A percentile compares a stretch with the other conserved stretches of the same genome.
Evolutionary conservation across 1,284 basidiomycete species (phyloP).

Genomic region (Termitomyces sp.): DNA sequence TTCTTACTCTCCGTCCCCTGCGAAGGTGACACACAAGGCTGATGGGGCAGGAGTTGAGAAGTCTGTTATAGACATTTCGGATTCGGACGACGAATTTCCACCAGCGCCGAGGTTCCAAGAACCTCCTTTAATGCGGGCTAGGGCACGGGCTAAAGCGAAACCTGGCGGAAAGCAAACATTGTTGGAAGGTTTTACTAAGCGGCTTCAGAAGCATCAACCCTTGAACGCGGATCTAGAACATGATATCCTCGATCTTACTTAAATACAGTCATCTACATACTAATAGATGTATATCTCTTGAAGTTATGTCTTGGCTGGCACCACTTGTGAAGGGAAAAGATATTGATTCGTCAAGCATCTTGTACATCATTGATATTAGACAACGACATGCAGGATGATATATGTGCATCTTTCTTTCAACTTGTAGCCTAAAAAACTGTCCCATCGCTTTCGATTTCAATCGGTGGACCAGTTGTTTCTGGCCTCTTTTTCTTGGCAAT

Average conservation of each 20-base stretch:
- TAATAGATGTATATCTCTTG: not conserved
- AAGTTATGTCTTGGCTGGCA: not conserved
- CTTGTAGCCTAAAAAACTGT: constrained; percentile 60
- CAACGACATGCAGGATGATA: too few relatives aligned
- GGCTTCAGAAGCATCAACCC: not conserved
- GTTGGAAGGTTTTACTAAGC: constrained; percentile 2
- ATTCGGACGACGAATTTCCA: constrained; percentile 15
- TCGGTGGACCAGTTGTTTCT: constrained; percentile 76
- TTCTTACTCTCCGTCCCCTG: constrained; percentile 7
- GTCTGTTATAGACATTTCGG: constrained; percentile 17
- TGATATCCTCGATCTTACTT: constrained; percentile 20
- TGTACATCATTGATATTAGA: not conserved
- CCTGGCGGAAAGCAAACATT: constrained; percentile 4
- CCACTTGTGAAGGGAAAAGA: not conserved
- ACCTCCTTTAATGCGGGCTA: constrained; percentile 15
- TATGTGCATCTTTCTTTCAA: not conserved
- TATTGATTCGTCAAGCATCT: not conserved
- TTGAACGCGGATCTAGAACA: not conserved
- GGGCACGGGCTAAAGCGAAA: constrained; percentile 9
- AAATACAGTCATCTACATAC: not conserved
- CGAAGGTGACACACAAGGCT: not conserved
- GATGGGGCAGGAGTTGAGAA: not conserved
- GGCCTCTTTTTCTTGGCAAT: constrained; percentile 80
- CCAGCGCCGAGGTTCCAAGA: not conserved
- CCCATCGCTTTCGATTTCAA: constrained; percentile 82